Conservation (phyloP, 176 grass and related monocot genomes). For the Phyllostachys edulis region DNA sequence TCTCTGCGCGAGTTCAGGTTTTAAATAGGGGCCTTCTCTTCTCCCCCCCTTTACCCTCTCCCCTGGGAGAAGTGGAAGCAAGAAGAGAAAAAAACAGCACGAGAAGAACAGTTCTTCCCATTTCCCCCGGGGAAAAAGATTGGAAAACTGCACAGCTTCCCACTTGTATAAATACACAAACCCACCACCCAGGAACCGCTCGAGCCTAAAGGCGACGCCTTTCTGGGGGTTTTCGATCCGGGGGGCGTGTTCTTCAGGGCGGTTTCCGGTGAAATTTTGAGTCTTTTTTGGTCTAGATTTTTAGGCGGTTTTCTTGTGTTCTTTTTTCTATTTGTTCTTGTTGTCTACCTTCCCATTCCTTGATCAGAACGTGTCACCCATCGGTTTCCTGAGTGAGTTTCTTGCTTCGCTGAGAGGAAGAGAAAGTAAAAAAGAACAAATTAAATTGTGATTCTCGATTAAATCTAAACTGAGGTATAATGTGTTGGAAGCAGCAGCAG, state of each 20-base stretch:
- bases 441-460: neutral
- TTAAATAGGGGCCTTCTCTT: constrained; percentile 11
- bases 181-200: constrained; percentile 25
- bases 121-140: neutral
- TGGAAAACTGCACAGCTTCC: neutral
- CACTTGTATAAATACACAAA: constrained; percentile 40
- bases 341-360: neutral
- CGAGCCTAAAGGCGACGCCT: constrained; percentile 23
- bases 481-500: constrained; percentile 29
- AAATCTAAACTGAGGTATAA: constrained; percentile 10
- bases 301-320: neutral
- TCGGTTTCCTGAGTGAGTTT: neutral
- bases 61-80: neutral
- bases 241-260: neutral
- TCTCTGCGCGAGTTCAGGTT: neutral
- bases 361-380: neutral
- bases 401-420: neutral
- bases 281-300: neutral
- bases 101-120: constrained; percentile 21
- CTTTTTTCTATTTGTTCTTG: neutral
- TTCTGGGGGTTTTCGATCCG: constrained; percentile 13
- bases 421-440: neutral
- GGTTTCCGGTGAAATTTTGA: constrained; percentile 23
- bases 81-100: neutral
- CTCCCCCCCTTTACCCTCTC: neutral